phyloP scores from a whole-genome alignment of 2,329 filamentous ascomycete species.

The Exophiala lecanii-corni region DNA sequence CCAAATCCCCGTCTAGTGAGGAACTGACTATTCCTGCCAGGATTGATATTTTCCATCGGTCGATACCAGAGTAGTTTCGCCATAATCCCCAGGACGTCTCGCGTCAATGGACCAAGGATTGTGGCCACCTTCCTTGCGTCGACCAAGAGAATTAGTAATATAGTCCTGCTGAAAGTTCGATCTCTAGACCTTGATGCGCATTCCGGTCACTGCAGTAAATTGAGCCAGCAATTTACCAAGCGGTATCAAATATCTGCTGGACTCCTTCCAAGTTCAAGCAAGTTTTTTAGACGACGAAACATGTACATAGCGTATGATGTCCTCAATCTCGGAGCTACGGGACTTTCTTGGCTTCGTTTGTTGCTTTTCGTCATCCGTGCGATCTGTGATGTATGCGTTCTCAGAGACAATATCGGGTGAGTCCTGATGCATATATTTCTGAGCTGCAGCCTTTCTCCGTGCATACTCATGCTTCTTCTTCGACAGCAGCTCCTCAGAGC shows the following conservation, averaged over 20 bases:
- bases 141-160: too few species aligned
- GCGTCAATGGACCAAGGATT: too few species aligned
- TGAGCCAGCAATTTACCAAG: too few species aligned
- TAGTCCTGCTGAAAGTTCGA: too few species aligned
- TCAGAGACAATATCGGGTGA: neutral
- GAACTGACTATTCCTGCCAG: too few species aligned
- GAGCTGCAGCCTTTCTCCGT: neutral
- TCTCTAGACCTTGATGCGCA: too few species aligned
- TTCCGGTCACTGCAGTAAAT: too few species aligned
- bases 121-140: too few species aligned
- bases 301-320: neutral
- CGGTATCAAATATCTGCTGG: neutral
- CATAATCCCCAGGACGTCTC: too few species aligned
- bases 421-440: neutral
- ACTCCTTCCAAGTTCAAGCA: neutral
- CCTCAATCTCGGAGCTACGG: neutral
- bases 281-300: neutral
- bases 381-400: neutral
- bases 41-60: too few species aligned
- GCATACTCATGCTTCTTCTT: constrained; percentile 1
- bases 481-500: neutral
- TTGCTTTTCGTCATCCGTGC: neutral
- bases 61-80: too few species aligned
- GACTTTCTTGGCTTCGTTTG: neutral
- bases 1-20: too few species aligned